phyloP scores from a whole-genome alignment of 345 rosid species.

The Euphorbia lathyris region DNA sequence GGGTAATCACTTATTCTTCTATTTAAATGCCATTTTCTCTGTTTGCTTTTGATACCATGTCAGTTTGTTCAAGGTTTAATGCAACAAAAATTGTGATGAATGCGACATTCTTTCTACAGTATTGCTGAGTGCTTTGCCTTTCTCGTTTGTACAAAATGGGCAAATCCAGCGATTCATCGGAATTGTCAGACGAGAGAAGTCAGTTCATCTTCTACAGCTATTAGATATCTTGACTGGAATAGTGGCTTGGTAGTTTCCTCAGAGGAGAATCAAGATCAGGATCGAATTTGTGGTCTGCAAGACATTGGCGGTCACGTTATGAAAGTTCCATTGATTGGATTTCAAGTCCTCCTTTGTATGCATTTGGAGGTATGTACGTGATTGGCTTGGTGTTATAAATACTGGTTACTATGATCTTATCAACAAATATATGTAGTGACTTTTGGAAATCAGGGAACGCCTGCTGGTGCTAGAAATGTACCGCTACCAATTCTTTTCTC shows the following conservation, averaged over 20 bases:
- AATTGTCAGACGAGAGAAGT: slow-evolving; percentile 44
- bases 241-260: slow-evolving; percentile 70
- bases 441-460: slow-evolving; percentile 76
- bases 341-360: slow-evolving; percentile 92
- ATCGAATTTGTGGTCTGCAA: slow-evolving; percentile 68
- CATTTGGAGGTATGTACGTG: slow-evolving; percentile 62
- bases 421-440: slow-evolving; percentile 16
- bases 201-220: slow-evolving; percentile 54
- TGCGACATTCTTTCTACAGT: slow-evolving; percentile 43
- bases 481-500: slow-evolving; percentile 78
- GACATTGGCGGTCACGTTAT: slow-evolving; percentile 94
- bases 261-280: slow-evolving; percentile 59
- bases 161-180: slow-evolving; percentile 86
- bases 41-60: slow-evolving; percentile 5
- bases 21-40: not conserved
- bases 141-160: slow-evolving; percentile 95
- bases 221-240: slow-evolving; percentile 89
- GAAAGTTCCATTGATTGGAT: slow-evolving; percentile 81
- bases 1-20: slow-evolving; percentile 44
- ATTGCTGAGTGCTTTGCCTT: slow-evolving; percentile 95
- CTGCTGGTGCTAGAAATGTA: slow-evolving; percentile 67
- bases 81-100: slow-evolving; percentile 23
- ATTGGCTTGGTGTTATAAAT: slow-evolving; percentile 11
- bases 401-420: slow-evolving; percentile 24
- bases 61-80: slow-evolving; percentile 12